Percentiles rank a stretch among this genome's conserved stretches.
These are phyloP conservation scores for Acacia pycnantha DNA, from an alignment of 331 rosid species.

Conservation along the genomic window DNA sequence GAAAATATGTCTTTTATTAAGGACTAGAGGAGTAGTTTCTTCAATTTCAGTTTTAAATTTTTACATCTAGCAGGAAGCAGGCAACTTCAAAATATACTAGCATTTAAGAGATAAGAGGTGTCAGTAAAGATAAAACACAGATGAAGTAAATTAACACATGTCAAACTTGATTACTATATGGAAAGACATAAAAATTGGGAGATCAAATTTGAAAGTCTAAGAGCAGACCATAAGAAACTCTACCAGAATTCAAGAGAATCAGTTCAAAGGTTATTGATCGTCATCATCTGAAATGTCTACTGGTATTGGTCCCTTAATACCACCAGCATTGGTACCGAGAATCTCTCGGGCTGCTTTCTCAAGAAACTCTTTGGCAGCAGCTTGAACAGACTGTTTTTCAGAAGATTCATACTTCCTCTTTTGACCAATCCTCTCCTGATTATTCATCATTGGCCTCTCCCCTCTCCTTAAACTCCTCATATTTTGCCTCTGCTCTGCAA, in stretches of 20 bases:
- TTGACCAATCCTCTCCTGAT: slow-evolving; percentile 50
- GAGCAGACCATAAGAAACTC: slow-evolving; percentile 16
- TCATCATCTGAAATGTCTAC: slow-evolving; percentile 45
- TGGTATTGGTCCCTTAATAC: slow-evolving; percentile 72
- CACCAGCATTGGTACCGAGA: slow-evolving; percentile 55
- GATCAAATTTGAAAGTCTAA: slow-evolving; percentile 9
- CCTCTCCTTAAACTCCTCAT: slow-evolving; percentile 77
- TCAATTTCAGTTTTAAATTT: background rate
- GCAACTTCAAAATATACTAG: background rate
- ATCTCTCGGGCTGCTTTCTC: slow-evolving; percentile 87
- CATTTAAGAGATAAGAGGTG: background rate
- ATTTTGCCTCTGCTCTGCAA: slow-evolving; percentile 64
- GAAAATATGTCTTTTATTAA: no score
- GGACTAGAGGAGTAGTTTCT: background rate
- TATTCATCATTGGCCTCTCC: slow-evolving; percentile 46
- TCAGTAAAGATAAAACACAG: background rate
- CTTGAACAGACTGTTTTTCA: slow-evolving; percentile 64
- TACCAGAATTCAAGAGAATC: slow-evolving; percentile 48
- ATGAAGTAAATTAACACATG: background rate
- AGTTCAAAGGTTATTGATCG: slow-evolving; percentile 16
- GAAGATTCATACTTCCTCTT: slow-evolving; percentile 84
- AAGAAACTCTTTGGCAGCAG: slow-evolving; percentile 81
- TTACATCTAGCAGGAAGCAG: background rate
- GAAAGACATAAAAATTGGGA: background rate
- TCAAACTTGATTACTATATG: background rate